These are phyloP conservation scores for Bruguiera gymnorhiza DNA, from an alignment of 345 rosid species.

Conservation along the genomic window DNA sequence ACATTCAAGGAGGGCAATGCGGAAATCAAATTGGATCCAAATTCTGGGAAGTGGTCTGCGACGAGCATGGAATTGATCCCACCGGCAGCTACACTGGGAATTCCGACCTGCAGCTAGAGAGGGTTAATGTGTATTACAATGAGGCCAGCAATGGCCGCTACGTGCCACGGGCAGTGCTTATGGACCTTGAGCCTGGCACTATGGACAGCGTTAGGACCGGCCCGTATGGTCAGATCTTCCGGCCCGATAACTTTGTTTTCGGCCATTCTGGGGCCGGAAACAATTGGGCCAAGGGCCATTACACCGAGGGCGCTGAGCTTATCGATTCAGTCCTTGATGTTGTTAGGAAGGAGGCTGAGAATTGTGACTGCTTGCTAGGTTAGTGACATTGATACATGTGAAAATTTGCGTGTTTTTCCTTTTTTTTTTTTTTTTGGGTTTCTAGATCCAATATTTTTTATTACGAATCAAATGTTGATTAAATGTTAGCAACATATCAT, in stretches of 20 bases:
- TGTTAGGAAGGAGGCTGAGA: conserved; percentile 38
- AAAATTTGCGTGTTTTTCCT: not conserved
- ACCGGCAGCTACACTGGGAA: conserved; percentile 19
- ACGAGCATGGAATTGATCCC: conserved; percentile 38
- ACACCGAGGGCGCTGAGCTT: conserved; percentile 39
- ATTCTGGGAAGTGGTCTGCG: conserved; percentile 38
- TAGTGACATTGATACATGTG: not conserved
- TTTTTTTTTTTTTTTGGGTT: not conserved
- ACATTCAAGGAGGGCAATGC: conserved; percentile 41
- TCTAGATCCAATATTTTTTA: not conserved
- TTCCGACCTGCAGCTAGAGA: conserved; percentile 23
- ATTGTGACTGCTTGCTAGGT: conserved; percentile 41
- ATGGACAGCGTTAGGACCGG: conserved; percentile 31
- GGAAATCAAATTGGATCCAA: conserved; percentile 41
- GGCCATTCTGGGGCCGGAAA: conserved; percentile 36
- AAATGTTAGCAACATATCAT: too few species aligned
- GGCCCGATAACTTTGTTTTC: conserved; percentile 32
- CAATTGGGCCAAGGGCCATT: conserved; percentile 40
- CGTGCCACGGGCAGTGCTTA: conserved; percentile 37
- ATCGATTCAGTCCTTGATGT: conserved; percentile 35
- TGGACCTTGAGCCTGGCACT: conserved; percentile 44
- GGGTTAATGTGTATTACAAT: conserved; percentile 33
- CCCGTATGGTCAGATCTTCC: conserved; percentile 23
- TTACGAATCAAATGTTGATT: too few species aligned
- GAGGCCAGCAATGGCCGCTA: conserved; percentile 25